Evolutionary conservation across 2,329 filamentous ascomycete genomes (phyloP).

Genomic region (Pestalotiopsis sp.): DNA sequence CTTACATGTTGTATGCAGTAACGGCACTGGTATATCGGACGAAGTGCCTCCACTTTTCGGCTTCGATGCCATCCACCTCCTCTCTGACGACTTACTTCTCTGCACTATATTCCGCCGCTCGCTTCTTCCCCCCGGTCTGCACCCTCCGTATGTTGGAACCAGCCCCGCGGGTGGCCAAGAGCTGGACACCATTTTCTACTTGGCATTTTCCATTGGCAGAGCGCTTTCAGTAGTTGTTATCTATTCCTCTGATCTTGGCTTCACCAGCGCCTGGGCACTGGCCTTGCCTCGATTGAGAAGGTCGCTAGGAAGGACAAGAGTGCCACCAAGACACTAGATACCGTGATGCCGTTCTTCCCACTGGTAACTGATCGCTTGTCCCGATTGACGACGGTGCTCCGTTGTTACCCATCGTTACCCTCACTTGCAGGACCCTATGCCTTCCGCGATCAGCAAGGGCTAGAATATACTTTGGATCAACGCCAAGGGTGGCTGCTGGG

Average conservation of each 20-base stretch:
- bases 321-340: neutral
- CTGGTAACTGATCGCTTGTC: neutral
- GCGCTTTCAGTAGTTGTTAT: neutral
- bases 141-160: neutral
- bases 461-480: neutral
- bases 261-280: neutral
- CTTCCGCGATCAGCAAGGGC: neutral
- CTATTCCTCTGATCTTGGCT: neutral
- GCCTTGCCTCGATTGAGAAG: conserved; percentile 8
- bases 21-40: neutral
- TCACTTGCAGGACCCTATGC: neutral
- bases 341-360: neutral
- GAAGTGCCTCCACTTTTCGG: neutral
- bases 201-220: conserved; percentile 1
- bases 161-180: neutral
- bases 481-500: neutral
- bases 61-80: conserved; percentile 1
- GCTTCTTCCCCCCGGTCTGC: neutral
- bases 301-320: neutral
- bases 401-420: neutral
- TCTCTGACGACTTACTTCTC: neutral
- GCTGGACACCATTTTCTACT: neutral
- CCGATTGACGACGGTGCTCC: conserved; percentile 6
- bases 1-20: neutral
- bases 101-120: neutral